Evolutionary conservation across 768 basidiomycete genomes (phyloP).

Genomic region (Rhodosporidiobolus sp.): DNA sequence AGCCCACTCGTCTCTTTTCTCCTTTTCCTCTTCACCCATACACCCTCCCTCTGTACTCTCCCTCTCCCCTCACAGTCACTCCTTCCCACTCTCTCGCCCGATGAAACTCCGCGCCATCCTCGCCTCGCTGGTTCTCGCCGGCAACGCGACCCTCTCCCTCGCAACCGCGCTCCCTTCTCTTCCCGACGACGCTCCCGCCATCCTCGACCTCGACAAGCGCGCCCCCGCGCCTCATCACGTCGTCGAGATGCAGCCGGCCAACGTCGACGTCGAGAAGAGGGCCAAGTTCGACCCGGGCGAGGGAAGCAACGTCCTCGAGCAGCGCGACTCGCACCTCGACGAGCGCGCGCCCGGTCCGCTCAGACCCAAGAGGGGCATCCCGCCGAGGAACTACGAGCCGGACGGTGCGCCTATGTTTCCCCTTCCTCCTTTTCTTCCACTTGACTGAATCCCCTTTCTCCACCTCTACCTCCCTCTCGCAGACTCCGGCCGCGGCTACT

Average conservation of each 20-base stretch:
- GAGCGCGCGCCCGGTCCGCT: neutral
- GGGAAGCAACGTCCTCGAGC: neutral
- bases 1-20: no score
- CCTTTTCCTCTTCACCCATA: no score
- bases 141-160: neutral
- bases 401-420: neutral
- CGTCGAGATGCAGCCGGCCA: neutral
- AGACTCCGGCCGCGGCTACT: neutral
- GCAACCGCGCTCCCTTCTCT: neutral
- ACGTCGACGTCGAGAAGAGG: neutral
- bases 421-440: neutral
- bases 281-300: neutral
- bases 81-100: neutral
- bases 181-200: neutral
- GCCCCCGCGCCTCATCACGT: neutral
- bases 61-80: conserved; percentile 5
- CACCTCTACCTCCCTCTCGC: neutral
- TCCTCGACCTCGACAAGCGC: conserved; percentile 1
- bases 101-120: neutral
- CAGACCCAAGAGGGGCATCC: neutral
- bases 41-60: neutral
- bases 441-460: neutral
- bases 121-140: neutral
- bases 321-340: neutral
- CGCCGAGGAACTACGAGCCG: neutral